A percentile compares a stretch with the other conserved stretches of the same genome.
Evolutionary conservation across 805 yeast species (phyloP).

Genomic region (Debaryomyces prosopidis): DNA sequence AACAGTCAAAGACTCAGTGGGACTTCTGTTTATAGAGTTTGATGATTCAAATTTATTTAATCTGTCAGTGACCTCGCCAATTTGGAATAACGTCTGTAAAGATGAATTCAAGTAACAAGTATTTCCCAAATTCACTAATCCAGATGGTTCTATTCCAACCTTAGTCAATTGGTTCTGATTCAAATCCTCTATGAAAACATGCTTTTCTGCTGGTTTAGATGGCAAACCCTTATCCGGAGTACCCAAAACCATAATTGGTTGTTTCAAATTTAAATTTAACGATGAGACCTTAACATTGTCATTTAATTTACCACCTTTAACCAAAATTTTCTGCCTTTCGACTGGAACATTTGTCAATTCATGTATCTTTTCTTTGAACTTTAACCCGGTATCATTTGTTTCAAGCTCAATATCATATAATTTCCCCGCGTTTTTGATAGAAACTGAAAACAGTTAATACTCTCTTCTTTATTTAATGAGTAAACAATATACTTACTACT

Average conservation of each 20-base stretch:
- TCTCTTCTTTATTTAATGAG: not conserved
- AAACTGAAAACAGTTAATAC: conserved; percentile 12
- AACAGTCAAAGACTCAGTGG: conserved; percentile 20
- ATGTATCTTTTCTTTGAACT: conserved; percentile 68
- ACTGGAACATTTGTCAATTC: conserved; percentile 80
- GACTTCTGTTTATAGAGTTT: conserved; percentile 8
- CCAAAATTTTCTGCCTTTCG: conserved; percentile 84
- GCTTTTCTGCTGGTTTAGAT: conserved; percentile 50
- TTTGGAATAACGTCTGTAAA: conserved; percentile 53
- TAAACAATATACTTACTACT: conserved; percentile 7
- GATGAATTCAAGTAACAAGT: conserved; percentile 79
- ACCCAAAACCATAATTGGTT: conserved; percentile 85
- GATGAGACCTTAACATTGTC: conserved; percentile 61
- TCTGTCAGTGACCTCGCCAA: conserved; percentile 42
- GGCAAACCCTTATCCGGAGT: conserved; percentile 73
- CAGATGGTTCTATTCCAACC: conserved; percentile 55
- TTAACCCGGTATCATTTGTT: conserved; percentile 54
- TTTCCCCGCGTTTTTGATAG: conserved; percentile 45
- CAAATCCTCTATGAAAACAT: conserved; percentile 71
- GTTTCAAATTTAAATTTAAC: conserved; percentile 61
- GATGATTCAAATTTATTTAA: conserved; percentile 18
- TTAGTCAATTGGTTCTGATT: conserved; percentile 42
- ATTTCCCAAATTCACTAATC: conserved; percentile 70
- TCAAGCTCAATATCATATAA: conserved; percentile 45
- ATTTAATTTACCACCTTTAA: conserved; percentile 84